These are phyloP conservation scores for Fusarium pseudocircinatum DNA, from an alignment of 2,329 filamentous ascomycete species.

Conservation along the genomic window DNA sequence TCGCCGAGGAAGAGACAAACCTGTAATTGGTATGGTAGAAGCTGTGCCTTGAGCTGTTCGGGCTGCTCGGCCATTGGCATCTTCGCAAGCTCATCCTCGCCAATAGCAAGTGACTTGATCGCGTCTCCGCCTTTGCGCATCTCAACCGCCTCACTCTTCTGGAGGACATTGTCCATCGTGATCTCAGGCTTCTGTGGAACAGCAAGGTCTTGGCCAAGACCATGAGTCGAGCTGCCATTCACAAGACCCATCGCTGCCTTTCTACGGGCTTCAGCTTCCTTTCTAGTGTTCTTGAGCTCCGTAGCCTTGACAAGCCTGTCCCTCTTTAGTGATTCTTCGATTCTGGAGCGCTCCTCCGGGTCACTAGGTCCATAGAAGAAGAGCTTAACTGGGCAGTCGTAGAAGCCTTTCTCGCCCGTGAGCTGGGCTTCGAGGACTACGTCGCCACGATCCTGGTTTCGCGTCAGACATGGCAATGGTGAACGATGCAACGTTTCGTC, in stretches of 20 bases:
- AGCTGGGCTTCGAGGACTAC: slow-evolving; percentile 76
- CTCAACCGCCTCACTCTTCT: slow-evolving; percentile 73
- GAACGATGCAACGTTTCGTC: slow-evolving; percentile 24
- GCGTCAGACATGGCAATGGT: slow-evolving; percentile 20
- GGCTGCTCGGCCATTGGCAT: slow-evolving; percentile 81
- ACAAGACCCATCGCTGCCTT: slow-evolving; percentile 52
- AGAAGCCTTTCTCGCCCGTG: slow-evolving; percentile 71
- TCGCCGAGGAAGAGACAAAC: slow-evolving; percentile 44
- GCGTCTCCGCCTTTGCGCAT: slow-evolving; percentile 71
- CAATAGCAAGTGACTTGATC: slow-evolving; percentile 75
- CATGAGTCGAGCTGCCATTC: slow-evolving; percentile 51
- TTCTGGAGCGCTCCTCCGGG: slow-evolving; percentile 56
- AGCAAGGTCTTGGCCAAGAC: slow-evolving; percentile 44
- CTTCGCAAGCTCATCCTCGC: slow-evolving; percentile 74
- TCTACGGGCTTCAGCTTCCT: slow-evolving; percentile 63
- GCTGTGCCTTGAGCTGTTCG: slow-evolving; percentile 66
- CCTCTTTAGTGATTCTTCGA: slow-evolving; percentile 70
- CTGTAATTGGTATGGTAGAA: slow-evolving; percentile 83
- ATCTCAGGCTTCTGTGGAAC: slow-evolving; percentile 49
- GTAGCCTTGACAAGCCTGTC: slow-evolving; percentile 71
- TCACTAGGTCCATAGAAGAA: slow-evolving; percentile 75
- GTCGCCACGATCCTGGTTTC: slow-evolving; percentile 62
- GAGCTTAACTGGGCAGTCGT: slow-evolving; percentile 77
- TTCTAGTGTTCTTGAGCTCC: slow-evolving; percentile 64
- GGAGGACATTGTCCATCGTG: slow-evolving; percentile 71